Conservation (phyloP, 2,329 filamentous ascomycete species). For the Xylaria hypoxylon region DNA sequence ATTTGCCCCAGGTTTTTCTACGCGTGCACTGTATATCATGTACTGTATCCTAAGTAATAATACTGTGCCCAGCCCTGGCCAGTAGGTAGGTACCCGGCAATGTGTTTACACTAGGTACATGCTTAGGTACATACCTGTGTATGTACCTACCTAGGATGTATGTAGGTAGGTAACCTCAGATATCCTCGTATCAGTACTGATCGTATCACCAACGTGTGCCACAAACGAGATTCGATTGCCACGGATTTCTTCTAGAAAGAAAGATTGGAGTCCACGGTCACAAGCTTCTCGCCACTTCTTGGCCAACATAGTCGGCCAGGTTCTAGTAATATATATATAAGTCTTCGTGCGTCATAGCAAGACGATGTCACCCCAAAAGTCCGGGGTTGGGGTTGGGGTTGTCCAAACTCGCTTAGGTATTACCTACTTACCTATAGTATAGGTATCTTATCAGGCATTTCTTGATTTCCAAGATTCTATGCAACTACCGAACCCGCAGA, state of each 20-base stretch:
- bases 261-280: slow-evolving; percentile 8
- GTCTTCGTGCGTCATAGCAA: slow-evolving; percentile 23
- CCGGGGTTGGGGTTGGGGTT: slow-evolving; percentile 6
- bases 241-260: slow-evolving; percentile 36
- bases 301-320: slow-evolving; percentile 4
- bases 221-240: neutral
- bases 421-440: neutral
- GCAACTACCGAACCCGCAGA: slow-evolving; percentile 25
- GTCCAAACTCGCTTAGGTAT: slow-evolving; percentile 13
- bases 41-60: neutral
- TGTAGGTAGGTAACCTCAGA: no score
- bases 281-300: slow-evolving; percentile 1
- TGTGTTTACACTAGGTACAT: no score
- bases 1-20: slow-evolving; percentile 32
- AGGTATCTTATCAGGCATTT: neutral
- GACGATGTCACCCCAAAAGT: slow-evolving; percentile 17
- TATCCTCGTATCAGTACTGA: no score
- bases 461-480: neutral
- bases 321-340: neutral
- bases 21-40: neutral
- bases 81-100: neutral
- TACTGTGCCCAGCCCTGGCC: neutral
- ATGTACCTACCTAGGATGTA: no score
- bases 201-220: neutral
- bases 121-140: no score